These are phyloP conservation scores for Theobroma grandiflorum DNA, from an alignment of 441 rosid genomes.

Conservation along the genomic window DNA sequence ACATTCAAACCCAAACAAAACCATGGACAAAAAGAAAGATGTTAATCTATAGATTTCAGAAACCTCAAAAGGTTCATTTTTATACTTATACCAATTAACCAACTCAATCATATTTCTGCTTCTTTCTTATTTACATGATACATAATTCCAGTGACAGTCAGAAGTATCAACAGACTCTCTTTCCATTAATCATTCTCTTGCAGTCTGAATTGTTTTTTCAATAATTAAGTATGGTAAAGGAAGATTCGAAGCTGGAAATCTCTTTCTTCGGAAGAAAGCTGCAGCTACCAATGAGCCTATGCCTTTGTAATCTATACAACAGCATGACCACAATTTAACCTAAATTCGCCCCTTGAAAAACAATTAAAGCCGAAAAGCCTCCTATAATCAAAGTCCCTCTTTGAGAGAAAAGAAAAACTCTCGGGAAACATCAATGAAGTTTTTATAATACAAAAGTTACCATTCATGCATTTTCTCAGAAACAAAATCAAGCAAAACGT, in stretches of 20 bases:
- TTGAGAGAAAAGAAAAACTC: background rate
- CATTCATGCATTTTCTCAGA: background rate
- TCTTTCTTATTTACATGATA: background rate
- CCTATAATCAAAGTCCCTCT: background rate
- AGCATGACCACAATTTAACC: background rate
- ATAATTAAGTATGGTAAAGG: background rate
- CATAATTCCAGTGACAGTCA: background rate
- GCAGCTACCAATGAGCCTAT: background rate
- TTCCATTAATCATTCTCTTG: background rate
- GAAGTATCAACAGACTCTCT: background rate
- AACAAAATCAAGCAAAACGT: background rate
- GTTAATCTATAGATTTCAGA: background rate
- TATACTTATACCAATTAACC: background rate
- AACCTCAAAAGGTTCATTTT: background rate
- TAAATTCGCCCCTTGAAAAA: background rate
- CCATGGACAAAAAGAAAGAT: background rate
- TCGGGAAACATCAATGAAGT: background rate
- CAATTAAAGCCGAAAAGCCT: background rate
- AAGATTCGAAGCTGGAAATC: background rate
- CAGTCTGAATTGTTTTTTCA: background rate
- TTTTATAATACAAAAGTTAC: background rate
- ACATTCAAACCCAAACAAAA: conserved; percentile 1
- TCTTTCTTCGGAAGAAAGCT: background rate
- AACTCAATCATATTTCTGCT: background rate
- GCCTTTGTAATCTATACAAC: background rate